Evolutionary conservation across 176 grass and related monocot genomes (phyloP).

Genomic region (Eragrostis nindensis): DNA sequence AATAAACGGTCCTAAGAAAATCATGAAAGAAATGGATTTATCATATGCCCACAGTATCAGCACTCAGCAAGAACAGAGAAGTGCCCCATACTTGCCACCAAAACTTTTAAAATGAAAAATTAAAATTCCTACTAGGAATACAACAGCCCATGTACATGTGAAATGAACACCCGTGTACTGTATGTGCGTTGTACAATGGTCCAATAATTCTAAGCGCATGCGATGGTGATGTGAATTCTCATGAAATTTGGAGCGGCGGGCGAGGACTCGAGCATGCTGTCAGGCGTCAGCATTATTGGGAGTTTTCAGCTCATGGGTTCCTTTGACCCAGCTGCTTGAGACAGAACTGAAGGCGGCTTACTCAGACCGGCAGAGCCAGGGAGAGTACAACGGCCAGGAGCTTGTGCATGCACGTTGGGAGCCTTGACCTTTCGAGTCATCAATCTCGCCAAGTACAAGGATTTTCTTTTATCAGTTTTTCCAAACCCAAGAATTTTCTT

Average conservation of each 20-base stretch:
- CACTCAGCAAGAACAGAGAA: too few relatives aligned
- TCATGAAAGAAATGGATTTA: not conserved
- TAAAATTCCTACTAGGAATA: not conserved
- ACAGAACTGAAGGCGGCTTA: conserved; percentile 2
- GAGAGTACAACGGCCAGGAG: not conserved
- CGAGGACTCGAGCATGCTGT: not conserved
- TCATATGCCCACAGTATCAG: not conserved
- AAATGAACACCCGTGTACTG: not conserved
- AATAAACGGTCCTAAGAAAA: not conserved
- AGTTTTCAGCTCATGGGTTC: not conserved
- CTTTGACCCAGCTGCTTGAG: conserved; percentile 10
- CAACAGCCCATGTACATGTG: not conserved
- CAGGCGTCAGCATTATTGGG: conserved; percentile 7
- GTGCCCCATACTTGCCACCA: not conserved
- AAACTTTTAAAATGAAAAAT: too few relatives aligned
- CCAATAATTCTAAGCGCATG: not conserved
- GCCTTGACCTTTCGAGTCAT: conserved; percentile 24
- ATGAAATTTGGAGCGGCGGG: not conserved
- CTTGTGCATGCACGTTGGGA: not conserved
- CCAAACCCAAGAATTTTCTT: not conserved
- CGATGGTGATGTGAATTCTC: not conserved
- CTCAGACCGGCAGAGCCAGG: not conserved
- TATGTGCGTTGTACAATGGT: not conserved
- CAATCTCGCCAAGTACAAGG: not conserved
- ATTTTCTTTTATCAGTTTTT: not conserved